Conservation (phyloP, 2,329 filamentous ascomycete genomes). For the Sclerotinia minor region DNA sequence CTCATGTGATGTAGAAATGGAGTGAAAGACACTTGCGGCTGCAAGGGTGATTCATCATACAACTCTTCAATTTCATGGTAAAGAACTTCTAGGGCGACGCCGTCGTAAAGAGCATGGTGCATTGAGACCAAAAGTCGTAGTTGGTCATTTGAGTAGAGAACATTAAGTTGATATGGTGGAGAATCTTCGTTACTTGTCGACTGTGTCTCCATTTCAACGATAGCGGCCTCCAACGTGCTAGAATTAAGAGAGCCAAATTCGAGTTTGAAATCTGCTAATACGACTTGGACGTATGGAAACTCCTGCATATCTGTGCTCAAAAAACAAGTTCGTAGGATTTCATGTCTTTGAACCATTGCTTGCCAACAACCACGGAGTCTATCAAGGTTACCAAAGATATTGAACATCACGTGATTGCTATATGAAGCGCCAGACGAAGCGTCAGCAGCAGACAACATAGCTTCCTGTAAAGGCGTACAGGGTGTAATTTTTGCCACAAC, state of each 20-base stretch:
- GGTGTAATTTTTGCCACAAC: slow-evolving; percentile 63
- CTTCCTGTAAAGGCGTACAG: slow-evolving; percentile 85
- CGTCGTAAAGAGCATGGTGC: slow-evolving; percentile 88
- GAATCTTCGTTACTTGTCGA: slow-evolving; percentile 24
- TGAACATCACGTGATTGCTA: slow-evolving; percentile 69
- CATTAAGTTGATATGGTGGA: slow-evolving; percentile 37
- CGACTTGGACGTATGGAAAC: slow-evolving; percentile 70
- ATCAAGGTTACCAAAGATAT: slow-evolving; percentile 52
- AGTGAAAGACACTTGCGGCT: slow-evolving; percentile 55
- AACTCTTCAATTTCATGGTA: slow-evolving; percentile 68
- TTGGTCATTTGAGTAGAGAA: slow-evolving; percentile 21
- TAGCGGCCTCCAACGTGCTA: slow-evolving; percentile 8
- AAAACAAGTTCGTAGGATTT: slow-evolving; percentile 78
- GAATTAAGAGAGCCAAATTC: slow-evolving; percentile 28
- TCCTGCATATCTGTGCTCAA: slow-evolving; percentile 59
- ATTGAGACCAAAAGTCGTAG: slow-evolving; percentile 38
- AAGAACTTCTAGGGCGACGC: slow-evolving; percentile 69
- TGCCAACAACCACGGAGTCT: slow-evolving; percentile 62
- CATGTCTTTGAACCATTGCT: slow-evolving; percentile 63
- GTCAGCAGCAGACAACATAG: slow-evolving; percentile 68
- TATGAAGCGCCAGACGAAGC: slow-evolving; percentile 57
- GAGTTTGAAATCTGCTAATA: slow-evolving; percentile 52
- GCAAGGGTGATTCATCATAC: slow-evolving; percentile 51
- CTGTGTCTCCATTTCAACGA: background rate
- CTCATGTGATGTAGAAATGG: slow-evolving; percentile 63